phyloP scores from a whole-genome alignment of 768 basidiomycete species.

The Suillus paluster region DNA sequence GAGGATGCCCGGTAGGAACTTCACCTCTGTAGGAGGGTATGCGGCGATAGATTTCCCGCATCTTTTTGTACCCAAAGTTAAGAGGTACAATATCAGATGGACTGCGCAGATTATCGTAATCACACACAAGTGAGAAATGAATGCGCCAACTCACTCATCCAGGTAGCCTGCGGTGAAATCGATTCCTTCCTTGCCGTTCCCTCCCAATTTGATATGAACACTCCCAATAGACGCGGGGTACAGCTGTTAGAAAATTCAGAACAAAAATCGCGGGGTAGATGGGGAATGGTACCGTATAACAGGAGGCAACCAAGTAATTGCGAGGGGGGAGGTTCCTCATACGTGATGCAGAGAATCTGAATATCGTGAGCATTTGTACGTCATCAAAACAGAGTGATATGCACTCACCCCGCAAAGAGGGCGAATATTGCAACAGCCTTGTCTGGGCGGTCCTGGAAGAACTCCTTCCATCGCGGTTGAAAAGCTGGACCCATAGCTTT shows the following conservation, averaged over 20 bases:
- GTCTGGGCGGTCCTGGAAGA: conserved; percentile 22
- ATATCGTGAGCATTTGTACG: not conserved
- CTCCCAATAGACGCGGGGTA: conserved; percentile 53
- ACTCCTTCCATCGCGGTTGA: conserved; percentile 22
- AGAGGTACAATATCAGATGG: conserved; percentile 30
- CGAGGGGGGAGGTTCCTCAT: conserved; percentile 4
- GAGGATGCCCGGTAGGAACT: conserved; percentile 21
- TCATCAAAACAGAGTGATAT: not conserved
- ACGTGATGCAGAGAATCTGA: not conserved
- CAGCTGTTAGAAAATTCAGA: conserved; percentile 17
- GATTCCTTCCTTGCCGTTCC: conserved; percentile 43
- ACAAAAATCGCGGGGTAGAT: not conserved
- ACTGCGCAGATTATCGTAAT: conserved; percentile 14
- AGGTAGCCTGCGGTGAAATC: conserved; percentile 53
- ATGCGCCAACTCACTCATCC: conserved; percentile 40
- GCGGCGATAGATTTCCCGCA: conserved; percentile 36
- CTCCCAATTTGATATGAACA: conserved; percentile 49
- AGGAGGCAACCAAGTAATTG: conserved; percentile 24
- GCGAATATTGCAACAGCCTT: conserved; percentile 19
- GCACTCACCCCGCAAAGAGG: conserved; percentile 4
- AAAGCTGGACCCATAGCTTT: conserved; percentile 24
- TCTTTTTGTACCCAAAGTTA: conserved; percentile 32
- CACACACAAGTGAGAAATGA: not conserved
- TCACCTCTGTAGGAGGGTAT: conserved; percentile 48
- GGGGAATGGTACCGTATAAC: conserved; percentile 33